phyloP scores from a whole-genome alignment of 164 flowering plant genomes.

The Stephania yunnanensis region DNA sequence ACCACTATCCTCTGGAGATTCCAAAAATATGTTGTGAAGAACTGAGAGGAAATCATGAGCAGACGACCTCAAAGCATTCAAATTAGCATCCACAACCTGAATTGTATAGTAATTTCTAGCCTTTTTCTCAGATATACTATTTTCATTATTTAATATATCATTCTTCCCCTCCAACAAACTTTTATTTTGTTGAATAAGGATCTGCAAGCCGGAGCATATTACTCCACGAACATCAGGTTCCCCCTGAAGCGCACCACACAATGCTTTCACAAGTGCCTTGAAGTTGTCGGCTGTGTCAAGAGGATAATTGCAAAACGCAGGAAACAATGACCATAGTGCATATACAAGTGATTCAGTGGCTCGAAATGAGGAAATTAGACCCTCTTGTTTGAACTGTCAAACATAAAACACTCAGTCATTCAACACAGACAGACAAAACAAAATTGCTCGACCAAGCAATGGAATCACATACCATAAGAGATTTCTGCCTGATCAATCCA shows the following conservation, averaged over 20 bases:
- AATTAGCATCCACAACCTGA: slow-evolving; percentile 57
- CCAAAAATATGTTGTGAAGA: slow-evolving; percentile 44
- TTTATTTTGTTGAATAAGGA: slow-evolving; percentile 79
- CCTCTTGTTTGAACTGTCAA: slow-evolving; percentile 70
- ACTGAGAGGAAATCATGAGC: slow-evolving; percentile 49
- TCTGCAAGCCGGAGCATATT: slow-evolving; percentile 78
- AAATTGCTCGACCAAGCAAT: background rate
- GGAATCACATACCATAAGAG: slow-evolving; percentile 44
- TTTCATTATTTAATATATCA: slow-evolving; percentile 29
- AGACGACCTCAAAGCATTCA: slow-evolving; percentile 48
- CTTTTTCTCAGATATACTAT: slow-evolving; percentile 36
- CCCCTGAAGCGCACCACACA: slow-evolving; percentile 50
- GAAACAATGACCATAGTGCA: slow-evolving; percentile 84
- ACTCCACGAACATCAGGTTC: slow-evolving; percentile 65
- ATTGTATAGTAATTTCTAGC: slow-evolving; percentile 51
- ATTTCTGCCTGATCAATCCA: slow-evolving; percentile 41
- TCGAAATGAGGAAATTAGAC: slow-evolving; percentile 58
- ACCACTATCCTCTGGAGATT: slow-evolving; percentile 49
- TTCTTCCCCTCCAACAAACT: slow-evolving; percentile 34
- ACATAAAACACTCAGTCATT: slow-evolving; percentile 10
- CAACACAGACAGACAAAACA: background rate
- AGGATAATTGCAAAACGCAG: slow-evolving; percentile 95
- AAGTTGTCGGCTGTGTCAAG: slow-evolving; percentile 76
- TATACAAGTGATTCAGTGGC: slow-evolving; percentile 58
- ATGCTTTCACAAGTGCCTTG: slow-evolving; percentile 37